Base-by-base conservation (phyloP, 192 early-diverging fungal species). In the Coemansia sp. region DNA sequence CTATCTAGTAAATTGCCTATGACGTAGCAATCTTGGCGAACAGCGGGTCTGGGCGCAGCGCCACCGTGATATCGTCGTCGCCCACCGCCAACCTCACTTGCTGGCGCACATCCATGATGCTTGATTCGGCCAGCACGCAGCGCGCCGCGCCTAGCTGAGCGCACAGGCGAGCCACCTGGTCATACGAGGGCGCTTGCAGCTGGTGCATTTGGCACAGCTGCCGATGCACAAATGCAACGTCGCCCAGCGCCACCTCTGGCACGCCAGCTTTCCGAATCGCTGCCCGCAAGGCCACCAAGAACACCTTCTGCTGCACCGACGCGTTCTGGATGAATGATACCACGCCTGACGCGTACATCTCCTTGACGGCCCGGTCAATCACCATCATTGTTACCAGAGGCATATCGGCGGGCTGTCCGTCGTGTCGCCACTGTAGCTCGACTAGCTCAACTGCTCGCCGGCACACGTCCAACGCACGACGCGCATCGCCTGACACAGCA, bases 381-480 rank as follows among this genome's bases (percentile, higher is more conserved):
- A 86, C 81, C 31, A 71, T 65, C 64, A 86, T 85, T 1, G 85
- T 87, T 17, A 75, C 72, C 53, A 75, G 28, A 42, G 29, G 30
- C 62, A 17, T 44, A 8, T 21, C 19, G 17, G 38, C 47, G 20
- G 32, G 34, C 25, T 43, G 44, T 28, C n/a, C 28, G 27, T n/a
- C 30, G 12, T 53, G 54, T 14, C 5, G 22, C 60, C 49, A 50
- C 21, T 67, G 60, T 7, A 61, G 58, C 65, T 87, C 87, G 5
- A 83, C 81, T 50, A 90, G 82, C 55, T 88, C 88, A 2, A 89
- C 83, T 0, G 88, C 85, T 8, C 86, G 70, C 23, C 89, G 79
- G 70, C 94, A 97, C 35, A 99, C 93, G 66, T 97, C 95, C 30
- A 99, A 78, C 2, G 92, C 93, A 12, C 94, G 78, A 26, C 97